These are phyloP conservation scores for Mollisiaceae sp. DNA, from an alignment of 2,329 filamentous ascomycete genomes.

Conservation along the genomic window DNA sequence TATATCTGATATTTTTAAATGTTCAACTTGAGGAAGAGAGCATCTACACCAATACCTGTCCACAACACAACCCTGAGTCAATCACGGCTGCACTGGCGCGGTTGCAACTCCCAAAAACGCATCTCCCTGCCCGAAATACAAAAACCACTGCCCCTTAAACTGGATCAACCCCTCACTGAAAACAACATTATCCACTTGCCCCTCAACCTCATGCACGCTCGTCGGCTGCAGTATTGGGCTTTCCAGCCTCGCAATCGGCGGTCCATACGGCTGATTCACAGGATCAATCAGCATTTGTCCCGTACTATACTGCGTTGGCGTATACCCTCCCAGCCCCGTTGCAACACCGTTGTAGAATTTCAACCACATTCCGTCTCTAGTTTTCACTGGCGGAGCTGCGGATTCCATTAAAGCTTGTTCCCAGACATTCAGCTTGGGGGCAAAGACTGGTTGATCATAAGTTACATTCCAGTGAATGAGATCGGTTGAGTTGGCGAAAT, in stretches of 20 bases:
- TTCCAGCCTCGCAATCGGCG: slow-evolving; percentile 41
- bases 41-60: background rate
- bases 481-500: slow-evolving; percentile 41
- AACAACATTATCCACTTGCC: slow-evolving; percentile 43
- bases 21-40: too few species aligned
- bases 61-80: background rate
- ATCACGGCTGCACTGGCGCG: slow-evolving; percentile 16
- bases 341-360: slow-evolving; percentile 42
- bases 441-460: slow-evolving; percentile 33
- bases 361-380: slow-evolving; percentile 43
- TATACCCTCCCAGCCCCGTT: slow-evolving; percentile 39
- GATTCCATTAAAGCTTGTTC: slow-evolving; percentile 44
- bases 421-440: slow-evolving; percentile 40
- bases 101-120: slow-evolving; percentile 26
- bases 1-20: too few species aligned
- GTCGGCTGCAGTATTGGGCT: slow-evolving; percentile 40
- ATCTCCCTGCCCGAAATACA: slow-evolving; percentile 43
- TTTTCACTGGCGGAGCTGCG: slow-evolving; percentile 43
- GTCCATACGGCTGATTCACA: slow-evolving; percentile 33
- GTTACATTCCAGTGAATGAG: slow-evolving; percentile 42
- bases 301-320: slow-evolving; percentile 40
- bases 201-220: slow-evolving; percentile 38
- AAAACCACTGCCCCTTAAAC: slow-evolving; percentile 42
- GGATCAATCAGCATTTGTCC: slow-evolving; percentile 45
- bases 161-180: slow-evolving; percentile 44